Evolutionary conservation across 2,329 filamentous ascomycete genomes (phyloP).

Genomic region (Didymosphaeria variabile): DNA sequence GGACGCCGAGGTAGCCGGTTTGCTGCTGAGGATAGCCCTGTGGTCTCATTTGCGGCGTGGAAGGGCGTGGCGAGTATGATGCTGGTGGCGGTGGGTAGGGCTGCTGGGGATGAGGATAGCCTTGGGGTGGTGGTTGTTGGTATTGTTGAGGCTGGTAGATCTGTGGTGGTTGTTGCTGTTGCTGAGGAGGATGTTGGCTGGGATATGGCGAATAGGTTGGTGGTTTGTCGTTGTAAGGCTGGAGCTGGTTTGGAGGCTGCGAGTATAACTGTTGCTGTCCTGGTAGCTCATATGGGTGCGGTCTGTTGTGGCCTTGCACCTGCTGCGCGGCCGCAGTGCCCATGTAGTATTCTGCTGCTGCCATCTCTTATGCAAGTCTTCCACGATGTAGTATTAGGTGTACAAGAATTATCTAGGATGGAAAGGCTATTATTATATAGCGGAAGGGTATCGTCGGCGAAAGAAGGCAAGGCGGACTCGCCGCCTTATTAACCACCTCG

Average conservation of each 20-base stretch:
- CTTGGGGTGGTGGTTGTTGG: conserved; percentile 21
- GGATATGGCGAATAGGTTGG: conserved; percentile 33
- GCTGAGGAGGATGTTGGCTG: too few relatives aligned
- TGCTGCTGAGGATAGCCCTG: conserved; percentile 29
- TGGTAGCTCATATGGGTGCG: conserved; percentile 20
- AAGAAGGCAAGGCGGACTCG: conserved; percentile 21
- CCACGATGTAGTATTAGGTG: not conserved
- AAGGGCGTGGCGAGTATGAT: conserved; percentile 16
- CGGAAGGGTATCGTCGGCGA: conserved; percentile 11
- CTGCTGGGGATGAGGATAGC: conserved; percentile 23
- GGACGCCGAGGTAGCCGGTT: conserved; percentile 37
- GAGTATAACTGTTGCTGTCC: conserved; percentile 21
- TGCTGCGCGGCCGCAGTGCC: conserved; percentile 34
- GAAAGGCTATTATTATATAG: not conserved
- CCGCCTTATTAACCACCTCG: conserved; percentile 33
- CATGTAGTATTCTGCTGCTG: conserved; percentile 46
- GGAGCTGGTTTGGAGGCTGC: conserved; percentile 28
- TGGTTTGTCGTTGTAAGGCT: conserved; percentile 21
- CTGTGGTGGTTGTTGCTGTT: conserved; percentile 8
- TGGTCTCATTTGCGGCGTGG: conserved; percentile 25
- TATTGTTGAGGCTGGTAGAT: not conserved
- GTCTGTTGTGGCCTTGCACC: conserved; percentile 29
- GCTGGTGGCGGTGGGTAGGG: conserved; percentile 31
- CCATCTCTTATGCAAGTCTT: conserved; percentile 31
- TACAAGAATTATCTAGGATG: not conserved